These are phyloP conservation scores for Mycena vulgaris DNA, from an alignment of 768 basidiomycete species.

Conservation along the genomic window DNA sequence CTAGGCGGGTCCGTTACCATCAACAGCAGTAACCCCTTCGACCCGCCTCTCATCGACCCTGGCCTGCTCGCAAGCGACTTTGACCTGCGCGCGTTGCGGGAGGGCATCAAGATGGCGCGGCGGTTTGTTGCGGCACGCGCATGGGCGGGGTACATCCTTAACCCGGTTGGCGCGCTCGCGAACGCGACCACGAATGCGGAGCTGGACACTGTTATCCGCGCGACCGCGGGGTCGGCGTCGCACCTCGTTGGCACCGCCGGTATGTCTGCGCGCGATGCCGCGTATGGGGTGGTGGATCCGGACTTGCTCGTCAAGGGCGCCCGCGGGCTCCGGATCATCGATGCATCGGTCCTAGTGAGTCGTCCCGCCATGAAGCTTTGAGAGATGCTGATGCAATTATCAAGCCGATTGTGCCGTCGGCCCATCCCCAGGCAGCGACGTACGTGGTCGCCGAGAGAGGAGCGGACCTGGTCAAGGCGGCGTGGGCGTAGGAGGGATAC, in stretches of 20 bases:
- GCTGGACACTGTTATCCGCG: constrained; percentile 15
- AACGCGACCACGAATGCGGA: constrained; percentile 12
- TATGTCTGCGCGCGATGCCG: constrained; percentile 8
- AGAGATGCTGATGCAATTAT: no score
- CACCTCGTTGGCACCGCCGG: constrained; percentile 22
- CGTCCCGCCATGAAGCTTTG: no score
- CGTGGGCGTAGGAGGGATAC: neutral
- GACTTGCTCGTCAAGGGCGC: constrained; percentile 23
- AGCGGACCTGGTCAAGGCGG: constrained; percentile 1
- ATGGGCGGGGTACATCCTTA: constrained; percentile 14
- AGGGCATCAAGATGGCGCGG: constrained; percentile 20
- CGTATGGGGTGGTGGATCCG: constrained; percentile 18
- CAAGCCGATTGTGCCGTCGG: constrained; percentile 1
- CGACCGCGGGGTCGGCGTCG: neutral
- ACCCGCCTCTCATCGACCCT: constrained; percentile 60
- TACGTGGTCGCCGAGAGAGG: constrained; percentile 17
- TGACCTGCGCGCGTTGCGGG: constrained; percentile 40
- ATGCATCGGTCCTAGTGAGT: constrained; percentile 28
- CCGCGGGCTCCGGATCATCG: constrained; percentile 16
- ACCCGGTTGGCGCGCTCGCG: neutral
- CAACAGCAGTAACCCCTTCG: constrained; percentile 57
- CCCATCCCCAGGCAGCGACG: constrained; percentile 21
- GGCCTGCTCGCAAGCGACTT: constrained; percentile 50
- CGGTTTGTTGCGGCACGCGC: neutral
- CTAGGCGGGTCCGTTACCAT: constrained; percentile 46